Evolutionary conservation across 805 yeast species (phyloP).

Genomic region (Candida methanosorbosa): DNA sequence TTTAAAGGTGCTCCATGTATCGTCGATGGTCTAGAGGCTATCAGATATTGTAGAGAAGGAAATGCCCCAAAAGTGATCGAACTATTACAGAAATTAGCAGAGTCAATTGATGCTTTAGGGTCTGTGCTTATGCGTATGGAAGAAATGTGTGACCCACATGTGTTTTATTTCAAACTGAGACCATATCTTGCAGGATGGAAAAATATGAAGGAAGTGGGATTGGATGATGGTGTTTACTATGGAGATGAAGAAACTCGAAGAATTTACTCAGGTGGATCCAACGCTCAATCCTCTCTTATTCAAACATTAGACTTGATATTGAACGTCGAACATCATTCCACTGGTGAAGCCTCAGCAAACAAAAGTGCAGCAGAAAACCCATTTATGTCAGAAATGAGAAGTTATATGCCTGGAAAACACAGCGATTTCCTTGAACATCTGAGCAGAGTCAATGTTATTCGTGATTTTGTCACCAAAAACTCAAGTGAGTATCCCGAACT

Average conservation of each 20-base stretch:
- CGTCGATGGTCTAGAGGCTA: constrained; percentile 57
- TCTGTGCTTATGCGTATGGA: constrained; percentile 73
- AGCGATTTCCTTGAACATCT: constrained; percentile 61
- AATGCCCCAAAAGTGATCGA: constrained; percentile 32
- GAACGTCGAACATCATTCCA: constrained; percentile 68
- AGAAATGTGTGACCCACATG: constrained; percentile 92
- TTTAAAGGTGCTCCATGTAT: constrained; percentile 69
- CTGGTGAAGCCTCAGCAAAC: constrained; percentile 42
- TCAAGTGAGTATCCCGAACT: constrained; percentile 43
- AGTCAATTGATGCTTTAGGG: constrained; percentile 65
- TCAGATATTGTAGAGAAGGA: constrained; percentile 42
- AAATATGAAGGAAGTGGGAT: constrained; percentile 81
- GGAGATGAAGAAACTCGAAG: constrained; percentile 54
- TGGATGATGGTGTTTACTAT: constrained; percentile 67
- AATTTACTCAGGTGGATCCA: constrained; percentile 79
- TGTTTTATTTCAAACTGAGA: constrained; percentile 76
- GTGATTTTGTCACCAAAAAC: constrained; percentile 48
- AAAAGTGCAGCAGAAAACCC: constrained; percentile 19
- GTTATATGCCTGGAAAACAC: constrained; percentile 87
- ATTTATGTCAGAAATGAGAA: constrained; percentile 77
- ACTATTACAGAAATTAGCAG: constrained; percentile 59
- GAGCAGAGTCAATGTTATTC: constrained; percentile 46
- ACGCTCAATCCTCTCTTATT: constrained; percentile 86
- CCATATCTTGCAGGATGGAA: constrained; percentile 94
- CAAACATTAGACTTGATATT: constrained; percentile 78